Evolutionary conservation across 139 green algal genomes (phyloP).

Genomic region (Microglena sp.): DNA sequence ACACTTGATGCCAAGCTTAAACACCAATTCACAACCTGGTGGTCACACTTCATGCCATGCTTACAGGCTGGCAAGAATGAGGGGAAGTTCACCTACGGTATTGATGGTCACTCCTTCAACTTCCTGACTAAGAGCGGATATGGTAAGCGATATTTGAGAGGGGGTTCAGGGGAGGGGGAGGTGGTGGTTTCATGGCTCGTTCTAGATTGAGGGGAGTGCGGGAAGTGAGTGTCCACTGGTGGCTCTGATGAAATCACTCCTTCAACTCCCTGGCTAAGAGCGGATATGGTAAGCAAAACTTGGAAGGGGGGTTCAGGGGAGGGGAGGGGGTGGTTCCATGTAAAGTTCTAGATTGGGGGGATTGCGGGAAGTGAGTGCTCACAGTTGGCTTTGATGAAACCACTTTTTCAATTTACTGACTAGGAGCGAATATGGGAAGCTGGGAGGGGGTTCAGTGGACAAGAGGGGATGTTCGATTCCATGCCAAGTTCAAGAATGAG

Average conservation of each 20-base stretch:
- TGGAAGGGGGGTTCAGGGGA: too few species aligned
- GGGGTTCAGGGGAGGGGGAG: background rate
- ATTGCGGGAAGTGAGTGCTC: too few species aligned
- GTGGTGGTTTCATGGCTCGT: too few species aligned
- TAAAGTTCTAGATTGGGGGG: too few species aligned
- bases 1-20: background rate
- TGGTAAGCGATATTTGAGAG: slow-evolving; percentile 49
- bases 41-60: slow-evolving; percentile 40
- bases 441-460: too few species aligned
- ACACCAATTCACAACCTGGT: background rate
- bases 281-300: slow-evolving; percentile 53
- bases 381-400: too few species aligned
- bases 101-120: slow-evolving; percentile 78
- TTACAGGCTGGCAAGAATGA: slow-evolving; percentile 56
- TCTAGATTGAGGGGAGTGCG: too few species aligned
- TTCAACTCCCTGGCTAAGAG: slow-evolving; percentile 78
- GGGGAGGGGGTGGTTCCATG: background rate
- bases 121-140: slow-evolving; percentile 67
- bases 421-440: slow-evolving; percentile 61
- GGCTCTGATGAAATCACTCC: too few species aligned
- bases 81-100: slow-evolving; percentile 54
- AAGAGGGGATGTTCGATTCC: too few species aligned
- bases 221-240: too few species aligned
- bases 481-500: too few species aligned
- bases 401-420: slow-evolving; percentile 84